A percentile compares a stretch with the other conserved stretches of the same genome.
Evolutionary conservation across 306 rosid species (phyloP).

Genomic region (Quercus dentata): DNA sequence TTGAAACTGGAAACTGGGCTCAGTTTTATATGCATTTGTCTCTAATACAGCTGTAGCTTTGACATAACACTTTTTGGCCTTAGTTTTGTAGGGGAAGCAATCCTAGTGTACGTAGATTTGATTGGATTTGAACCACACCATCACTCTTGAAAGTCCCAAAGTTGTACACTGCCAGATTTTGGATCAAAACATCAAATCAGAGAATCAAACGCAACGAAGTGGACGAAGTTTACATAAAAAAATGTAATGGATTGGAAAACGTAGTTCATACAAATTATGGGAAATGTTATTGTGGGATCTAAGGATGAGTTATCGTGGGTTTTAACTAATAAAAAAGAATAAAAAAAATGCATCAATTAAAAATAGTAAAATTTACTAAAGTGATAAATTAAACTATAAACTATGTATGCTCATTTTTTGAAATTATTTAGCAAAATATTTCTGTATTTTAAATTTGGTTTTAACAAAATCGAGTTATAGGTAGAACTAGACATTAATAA

Average conservation of each 20-base stretch:
- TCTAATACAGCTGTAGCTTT: conserved; percentile 21
- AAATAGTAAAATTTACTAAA: too few species aligned
- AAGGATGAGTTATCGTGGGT: too few species aligned
- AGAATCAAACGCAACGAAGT: conserved; percentile 1
- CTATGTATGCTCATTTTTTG: too few species aligned
- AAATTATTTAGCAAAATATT: too few species aligned
- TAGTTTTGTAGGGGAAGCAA: conserved; percentile 4
- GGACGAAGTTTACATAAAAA: conserved; percentile 8
- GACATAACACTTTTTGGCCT: neutral
- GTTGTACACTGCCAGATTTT: conserved; percentile 2
- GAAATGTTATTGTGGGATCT: too few species aligned
- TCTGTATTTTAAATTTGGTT: fast-evolving
- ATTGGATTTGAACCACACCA: conserved; percentile 17
- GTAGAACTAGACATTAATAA: too few species aligned
- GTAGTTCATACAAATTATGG: too few species aligned
- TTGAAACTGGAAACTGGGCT: neutral
- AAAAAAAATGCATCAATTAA: too few species aligned
- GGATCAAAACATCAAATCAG: conserved; percentile 16
- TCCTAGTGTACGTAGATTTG: neutral
- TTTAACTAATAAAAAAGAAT: too few species aligned
- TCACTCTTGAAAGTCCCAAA: neutral
- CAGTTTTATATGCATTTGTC: neutral
- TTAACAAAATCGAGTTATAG: too few species aligned
- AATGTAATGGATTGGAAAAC: neutral
- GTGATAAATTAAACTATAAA: too few species aligned